Evolutionary conservation across 257 asterid genomes (phyloP).

Genomic region (Salvia hispanica): DNA sequence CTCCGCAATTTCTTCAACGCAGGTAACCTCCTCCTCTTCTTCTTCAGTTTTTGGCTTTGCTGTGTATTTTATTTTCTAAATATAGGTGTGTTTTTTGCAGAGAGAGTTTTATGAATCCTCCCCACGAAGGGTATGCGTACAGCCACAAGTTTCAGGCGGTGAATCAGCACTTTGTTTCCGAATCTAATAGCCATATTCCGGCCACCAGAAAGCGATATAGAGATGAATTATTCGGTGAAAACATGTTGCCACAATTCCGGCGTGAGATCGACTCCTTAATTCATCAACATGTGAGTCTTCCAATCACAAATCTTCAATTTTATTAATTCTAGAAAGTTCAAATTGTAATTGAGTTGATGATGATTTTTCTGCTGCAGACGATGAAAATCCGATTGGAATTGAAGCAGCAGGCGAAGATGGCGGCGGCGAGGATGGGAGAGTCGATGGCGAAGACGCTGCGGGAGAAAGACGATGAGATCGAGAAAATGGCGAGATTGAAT

Average conservation of each 20-base stretch:
- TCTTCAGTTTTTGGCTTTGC: not conserved
- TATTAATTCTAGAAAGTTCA: too few relatives aligned
- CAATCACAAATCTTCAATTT: not conserved
- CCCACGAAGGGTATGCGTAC: conserved; percentile 34
- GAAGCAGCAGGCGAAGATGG: too few relatives aligned
- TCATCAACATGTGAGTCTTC: conserved; percentile 46
- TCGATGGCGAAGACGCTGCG: too few relatives aligned
- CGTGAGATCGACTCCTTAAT: conserved; percentile 54
- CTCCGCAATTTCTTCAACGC: conserved; percentile 41
- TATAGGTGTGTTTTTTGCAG: conserved; percentile 28
- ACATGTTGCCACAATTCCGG: conserved; percentile 44
- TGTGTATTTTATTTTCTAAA: too few relatives aligned
- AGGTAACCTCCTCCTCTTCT: conserved; percentile 27
- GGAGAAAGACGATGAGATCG: conserved; percentile 65
- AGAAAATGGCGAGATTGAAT: conserved; percentile 46
- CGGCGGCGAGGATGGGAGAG: too few relatives aligned
- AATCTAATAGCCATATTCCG: conserved; percentile 38
- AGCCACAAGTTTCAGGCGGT: conserved; percentile 19
- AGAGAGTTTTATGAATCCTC: conserved; percentile 27
- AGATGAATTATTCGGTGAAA: conserved; percentile 44
- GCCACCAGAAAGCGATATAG: conserved; percentile 48
- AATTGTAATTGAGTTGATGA: too few relatives aligned
- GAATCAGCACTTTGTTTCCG: conserved; percentile 37
- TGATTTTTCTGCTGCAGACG: conserved; percentile 37
- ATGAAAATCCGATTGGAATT: conserved; percentile 58